A percentile compares a stretch with the other conserved stretches of the same genome.
These are phyloP conservation scores for Vickermania ingenoplastis DNA, from an alignment of 208 protist genomes.

Conservation along the genomic window DNA sequence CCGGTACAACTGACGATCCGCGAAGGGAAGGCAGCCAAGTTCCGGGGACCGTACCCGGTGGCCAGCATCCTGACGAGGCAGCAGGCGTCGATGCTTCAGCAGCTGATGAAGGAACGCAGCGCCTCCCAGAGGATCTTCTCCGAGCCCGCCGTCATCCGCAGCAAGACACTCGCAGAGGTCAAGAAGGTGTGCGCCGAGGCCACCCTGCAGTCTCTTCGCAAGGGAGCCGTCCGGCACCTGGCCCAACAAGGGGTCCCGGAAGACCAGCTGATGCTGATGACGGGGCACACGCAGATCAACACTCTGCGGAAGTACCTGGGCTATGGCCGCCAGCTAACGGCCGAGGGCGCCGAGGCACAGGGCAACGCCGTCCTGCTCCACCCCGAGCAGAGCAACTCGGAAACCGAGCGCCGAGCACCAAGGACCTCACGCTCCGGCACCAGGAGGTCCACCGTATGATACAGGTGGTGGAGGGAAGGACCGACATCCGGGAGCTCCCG, in stretches of 20 bases:
- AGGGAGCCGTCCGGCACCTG: background rate
- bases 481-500: background rate
- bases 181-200: background rate
- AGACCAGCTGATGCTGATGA: background rate
- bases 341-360: background rate
- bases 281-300: slow-evolving; percentile 2
- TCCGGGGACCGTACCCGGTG: background rate
- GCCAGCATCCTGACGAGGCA: background rate
- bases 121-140: background rate
- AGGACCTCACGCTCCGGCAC: background rate
- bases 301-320: slow-evolving; percentile 1
- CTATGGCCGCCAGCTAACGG: slow-evolving; percentile 5
- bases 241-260: background rate
- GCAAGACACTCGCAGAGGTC: background rate
- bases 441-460: background rate
- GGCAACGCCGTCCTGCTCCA: background rate
- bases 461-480: background rate
- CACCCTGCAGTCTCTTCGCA: background rate
- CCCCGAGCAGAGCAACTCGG: background rate
- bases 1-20: background rate
- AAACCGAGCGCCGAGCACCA: background rate
- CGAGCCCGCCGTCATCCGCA: background rate
- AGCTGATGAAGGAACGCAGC: background rate
- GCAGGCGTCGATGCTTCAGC: background rate
- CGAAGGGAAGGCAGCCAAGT: background rate